Conservation (phyloP, 305 asterid species). For the Fraxinus nigra region DNA sequence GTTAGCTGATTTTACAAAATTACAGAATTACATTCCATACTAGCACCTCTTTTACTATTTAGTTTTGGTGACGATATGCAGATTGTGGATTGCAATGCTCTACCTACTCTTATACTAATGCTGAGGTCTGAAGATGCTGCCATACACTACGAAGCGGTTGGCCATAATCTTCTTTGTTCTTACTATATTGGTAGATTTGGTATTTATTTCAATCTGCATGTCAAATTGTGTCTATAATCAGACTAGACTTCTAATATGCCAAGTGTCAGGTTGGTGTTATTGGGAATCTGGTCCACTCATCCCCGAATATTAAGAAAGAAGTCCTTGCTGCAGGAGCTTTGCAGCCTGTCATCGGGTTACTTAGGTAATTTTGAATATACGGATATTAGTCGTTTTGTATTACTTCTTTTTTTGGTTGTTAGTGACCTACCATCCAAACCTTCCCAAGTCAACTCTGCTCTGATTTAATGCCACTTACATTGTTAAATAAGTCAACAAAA, state of each 20-base stretch:
- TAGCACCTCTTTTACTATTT: background rate
- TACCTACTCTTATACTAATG: constrained; percentile 92
- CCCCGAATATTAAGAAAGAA: constrained; percentile 94
- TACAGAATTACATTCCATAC: background rate
- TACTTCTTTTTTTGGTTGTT: background rate
- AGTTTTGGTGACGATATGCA: constrained; percentile 33
- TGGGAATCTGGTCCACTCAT: constrained; percentile 97
- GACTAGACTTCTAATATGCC: constrained; percentile 21
- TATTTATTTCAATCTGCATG: constrained; percentile 2
- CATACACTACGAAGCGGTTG: constrained; percentile 97
- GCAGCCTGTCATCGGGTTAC: constrained; percentile 96
- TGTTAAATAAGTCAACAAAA: background rate
- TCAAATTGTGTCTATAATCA: constrained; percentile 9
- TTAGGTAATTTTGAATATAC: constrained; percentile 51
- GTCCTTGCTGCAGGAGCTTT: constrained; percentile 96
- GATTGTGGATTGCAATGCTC: constrained; percentile 98
- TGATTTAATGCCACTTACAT: background rate
- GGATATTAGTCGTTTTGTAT: background rate
- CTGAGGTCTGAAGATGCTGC: constrained; percentile 94
- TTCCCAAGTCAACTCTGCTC: background rate
- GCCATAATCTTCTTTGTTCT: constrained; percentile 21
- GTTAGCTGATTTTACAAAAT: constrained; percentile 30
- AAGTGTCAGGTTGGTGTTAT: constrained; percentile 77
- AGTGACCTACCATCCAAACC: background rate
- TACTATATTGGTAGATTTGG: constrained; percentile 4